Conservation (phyloP, 2,329 filamentous ascomycete species). For the Penicillium crustosum region DNA sequence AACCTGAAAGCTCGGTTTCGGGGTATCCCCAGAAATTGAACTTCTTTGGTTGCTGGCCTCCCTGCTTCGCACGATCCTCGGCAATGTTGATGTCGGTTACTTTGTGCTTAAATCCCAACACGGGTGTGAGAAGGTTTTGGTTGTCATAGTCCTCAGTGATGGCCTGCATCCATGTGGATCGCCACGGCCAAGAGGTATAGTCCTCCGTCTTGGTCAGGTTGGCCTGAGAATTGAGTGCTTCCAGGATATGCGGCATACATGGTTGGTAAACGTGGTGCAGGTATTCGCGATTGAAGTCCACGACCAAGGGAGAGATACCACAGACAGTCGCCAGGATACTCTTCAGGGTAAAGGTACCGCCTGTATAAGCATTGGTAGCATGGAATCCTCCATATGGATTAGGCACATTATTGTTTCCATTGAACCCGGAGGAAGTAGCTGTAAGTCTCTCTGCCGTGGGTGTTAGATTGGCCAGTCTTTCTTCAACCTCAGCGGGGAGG, state of each 20-base stretch:
- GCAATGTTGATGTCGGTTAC: slow-evolving; percentile 20
- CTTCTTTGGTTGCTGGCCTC: slow-evolving; percentile 8
- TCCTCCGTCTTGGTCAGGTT: slow-evolving; percentile 16
- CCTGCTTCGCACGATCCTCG: slow-evolving; percentile 13
- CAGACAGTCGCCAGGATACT: slow-evolving; percentile 43
- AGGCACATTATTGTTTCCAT: slow-evolving; percentile 6
- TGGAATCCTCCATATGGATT: slow-evolving; percentile 40
- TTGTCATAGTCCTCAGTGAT: slow-evolving; percentile 30
- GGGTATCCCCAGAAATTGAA: slow-evolving; percentile 27
- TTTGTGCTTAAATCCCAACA: slow-evolving; percentile 23
- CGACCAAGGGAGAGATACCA: slow-evolving; percentile 41
- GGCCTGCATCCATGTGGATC: slow-evolving; percentile 29
- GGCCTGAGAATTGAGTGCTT: slow-evolving; percentile 16
- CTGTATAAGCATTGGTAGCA: slow-evolving; percentile 41
- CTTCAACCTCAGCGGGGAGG: slow-evolving; percentile 33
- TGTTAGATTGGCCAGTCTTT: slow-evolving; percentile 26
- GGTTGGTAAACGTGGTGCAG: slow-evolving; percentile 44
- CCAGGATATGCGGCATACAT: slow-evolving; percentile 39
- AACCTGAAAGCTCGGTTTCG: slow-evolving; percentile 24
- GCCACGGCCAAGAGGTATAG: slow-evolving; percentile 27
- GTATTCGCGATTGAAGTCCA: slow-evolving; percentile 44
- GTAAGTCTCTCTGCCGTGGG: slow-evolving; percentile 24
- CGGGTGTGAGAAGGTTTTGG: slow-evolving; percentile 24
- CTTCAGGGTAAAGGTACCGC: slow-evolving; percentile 47
- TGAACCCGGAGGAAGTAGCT: slow-evolving; percentile 19